Base-by-base conservation (phyloP, 2,329 filamentous ascomycete species). In the Falciphora oryzae region DNA sequence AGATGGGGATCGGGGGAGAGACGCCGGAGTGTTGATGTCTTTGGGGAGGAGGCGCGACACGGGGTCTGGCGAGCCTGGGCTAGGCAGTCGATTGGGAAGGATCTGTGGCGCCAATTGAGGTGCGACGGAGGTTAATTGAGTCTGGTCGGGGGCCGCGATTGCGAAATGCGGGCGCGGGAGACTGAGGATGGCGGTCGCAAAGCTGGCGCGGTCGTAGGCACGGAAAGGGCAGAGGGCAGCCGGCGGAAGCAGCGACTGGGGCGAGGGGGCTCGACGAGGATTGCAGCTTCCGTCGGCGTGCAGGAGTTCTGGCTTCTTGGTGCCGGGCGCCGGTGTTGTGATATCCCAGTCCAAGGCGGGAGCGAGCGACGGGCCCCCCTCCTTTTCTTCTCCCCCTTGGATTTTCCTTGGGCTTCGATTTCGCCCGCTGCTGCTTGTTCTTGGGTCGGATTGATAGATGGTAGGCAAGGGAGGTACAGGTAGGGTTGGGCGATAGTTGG, bases 211-310 rank as follows among this genome's bases (percentile, higher is more conserved):
- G 28, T 35, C 28, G 53, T 60, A 25, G 31, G 32, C 32, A 35
- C 31, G 31, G n/a, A 35, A 31, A 35, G 22, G 29, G 18, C 31
- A 32, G 31, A 60, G 29, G 59, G 59, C 38, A 16, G 16, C 22
- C 29, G n/a, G 29, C 59, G 35, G 59, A 60, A n/a, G 29, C 29
- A 25, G 59, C 11, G 44, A 53, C 44, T 53, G 22, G 10, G 44
- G 50, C 62, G 28, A 63, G 25, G 18, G 29, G 16, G 44, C 28
- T 63, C 53, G 31, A 53, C 22, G 44, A 44, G 38, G 38, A 53
- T 53, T 53, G 44, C 44, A 53, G 44, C 44, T 53, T 53, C 44
- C 44, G 44, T 22, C 22, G 44, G 18, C 44, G 44, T 53, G 44
- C 44, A 53, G n/a, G 44, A 53, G 44, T 53, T 53, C 44, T 53